Percentiles rank a stretch among this genome's conserved stretches.
phyloP scores from a whole-genome alignment of 768 basidiomycete genomes.

The Mycena venus region DNA sequence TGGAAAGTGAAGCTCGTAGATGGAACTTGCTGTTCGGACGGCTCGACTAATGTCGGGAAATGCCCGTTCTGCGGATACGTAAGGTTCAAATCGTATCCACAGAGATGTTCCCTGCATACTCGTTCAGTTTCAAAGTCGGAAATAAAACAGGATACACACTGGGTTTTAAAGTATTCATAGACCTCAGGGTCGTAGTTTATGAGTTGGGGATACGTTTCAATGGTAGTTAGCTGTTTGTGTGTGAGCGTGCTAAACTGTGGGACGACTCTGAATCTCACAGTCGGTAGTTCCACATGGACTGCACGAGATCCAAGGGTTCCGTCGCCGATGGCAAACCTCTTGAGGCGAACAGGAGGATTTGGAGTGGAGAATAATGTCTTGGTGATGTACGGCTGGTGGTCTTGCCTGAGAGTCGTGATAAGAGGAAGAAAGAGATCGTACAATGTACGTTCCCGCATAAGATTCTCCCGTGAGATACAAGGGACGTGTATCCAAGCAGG shows the following conservation, averaged over 20 bases:
- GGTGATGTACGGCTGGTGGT: constrained; percentile 70
- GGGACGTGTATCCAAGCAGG: constrained; percentile 74
- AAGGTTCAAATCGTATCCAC: constrained; percentile 74
- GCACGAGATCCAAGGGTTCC: constrained; percentile 65
- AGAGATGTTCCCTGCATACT: constrained; percentile 68
- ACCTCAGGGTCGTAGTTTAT: constrained; percentile 79
- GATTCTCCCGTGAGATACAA: constrained; percentile 80
- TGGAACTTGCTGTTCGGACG: too few species aligned
- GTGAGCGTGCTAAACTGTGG: neutral
- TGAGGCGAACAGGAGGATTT: constrained; percentile 76
- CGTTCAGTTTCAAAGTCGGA: neutral
- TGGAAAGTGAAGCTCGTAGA: constrained; percentile 11
- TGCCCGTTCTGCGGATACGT: constrained; percentile 73
- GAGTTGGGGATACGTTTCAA: constrained; percentile 86
- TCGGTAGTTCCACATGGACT: constrained; percentile 65
- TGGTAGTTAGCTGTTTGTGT: constrained; percentile 58
- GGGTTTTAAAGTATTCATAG: constrained; percentile 74
- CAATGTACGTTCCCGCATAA: constrained; percentile 65
- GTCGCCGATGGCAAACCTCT: constrained; percentile 79
- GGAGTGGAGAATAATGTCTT: constrained; percentile 75
- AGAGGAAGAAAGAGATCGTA: neutral
- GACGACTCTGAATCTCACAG: constrained; percentile 48
- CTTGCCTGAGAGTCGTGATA: constrained; percentile 70
- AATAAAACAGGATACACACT: constrained; percentile 56
- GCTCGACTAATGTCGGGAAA: constrained; percentile 55